These are phyloP conservation scores for Barnettozyma salicaria DNA, from an alignment of 805 yeast genomes.

Conservation along the genomic window DNA sequence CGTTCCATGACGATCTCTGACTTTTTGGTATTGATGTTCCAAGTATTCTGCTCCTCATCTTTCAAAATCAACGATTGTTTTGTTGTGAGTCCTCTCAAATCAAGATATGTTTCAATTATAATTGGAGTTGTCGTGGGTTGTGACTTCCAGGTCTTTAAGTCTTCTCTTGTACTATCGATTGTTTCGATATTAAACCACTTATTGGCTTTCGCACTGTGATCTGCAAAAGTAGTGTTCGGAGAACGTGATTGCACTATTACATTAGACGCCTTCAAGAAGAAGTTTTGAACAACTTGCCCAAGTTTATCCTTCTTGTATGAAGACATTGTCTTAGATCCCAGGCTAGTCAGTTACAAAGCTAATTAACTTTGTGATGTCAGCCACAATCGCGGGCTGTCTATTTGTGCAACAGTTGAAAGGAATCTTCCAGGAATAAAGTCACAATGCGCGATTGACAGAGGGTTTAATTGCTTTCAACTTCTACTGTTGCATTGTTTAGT, in stretches of 20 bases:
- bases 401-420: background rate
- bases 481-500: too few relatives aligned
- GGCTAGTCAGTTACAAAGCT: background rate
- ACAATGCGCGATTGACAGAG: background rate
- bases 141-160: constrained; percentile 55
- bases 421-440: background rate
- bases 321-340: constrained; percentile 3
- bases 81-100: constrained; percentile 49
- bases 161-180: constrained; percentile 40
- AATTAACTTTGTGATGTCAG: background rate
- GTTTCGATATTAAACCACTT: constrained; percentile 62
- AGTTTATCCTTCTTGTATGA: constrained; percentile 21
- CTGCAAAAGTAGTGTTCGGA: constrained; percentile 4
- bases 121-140: constrained; percentile 58
- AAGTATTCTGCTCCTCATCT: constrained; percentile 47
- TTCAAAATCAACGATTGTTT: constrained; percentile 54
- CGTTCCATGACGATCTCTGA: constrained; percentile 89
- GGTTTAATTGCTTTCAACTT: too few relatives aligned
- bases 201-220: constrained; percentile 32
- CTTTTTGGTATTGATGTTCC: constrained; percentile 59
- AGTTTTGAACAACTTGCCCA: constrained; percentile 36
- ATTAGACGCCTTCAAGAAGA: constrained; percentile 58
- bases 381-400: background rate
- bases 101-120: constrained; percentile 78
- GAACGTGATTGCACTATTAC: constrained; percentile 45